Conservation (phyloP, 495 filamentous ascomycete genomes). For the Pyrenula massariospora region DNA sequence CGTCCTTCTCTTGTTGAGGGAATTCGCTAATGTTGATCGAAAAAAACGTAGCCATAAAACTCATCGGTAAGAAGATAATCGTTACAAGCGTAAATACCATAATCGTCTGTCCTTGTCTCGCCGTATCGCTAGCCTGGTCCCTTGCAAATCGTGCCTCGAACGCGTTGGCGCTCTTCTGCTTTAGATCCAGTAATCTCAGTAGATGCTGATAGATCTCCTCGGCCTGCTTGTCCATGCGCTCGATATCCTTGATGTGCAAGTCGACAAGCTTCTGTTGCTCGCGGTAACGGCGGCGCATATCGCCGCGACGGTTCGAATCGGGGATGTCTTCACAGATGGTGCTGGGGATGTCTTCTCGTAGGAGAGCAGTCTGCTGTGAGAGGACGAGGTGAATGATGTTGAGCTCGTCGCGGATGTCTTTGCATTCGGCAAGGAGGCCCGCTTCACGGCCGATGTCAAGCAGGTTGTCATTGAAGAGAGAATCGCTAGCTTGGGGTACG, state of each 20-base stretch:
- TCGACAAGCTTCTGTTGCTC: slow-evolving; percentile 52
- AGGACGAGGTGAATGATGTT: slow-evolving; percentile 56
- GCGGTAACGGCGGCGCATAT: slow-evolving; percentile 44
- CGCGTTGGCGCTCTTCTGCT: slow-evolving; percentile 61
- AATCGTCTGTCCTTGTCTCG: slow-evolving; percentile 58
- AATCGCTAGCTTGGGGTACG: slow-evolving; percentile 13
- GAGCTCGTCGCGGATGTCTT: slow-evolving; percentile 64
- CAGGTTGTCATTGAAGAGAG: slow-evolving; percentile 50
- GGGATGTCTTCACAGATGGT: slow-evolving; percentile 39
- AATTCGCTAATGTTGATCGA: slow-evolving; percentile 53
- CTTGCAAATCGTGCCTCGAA: slow-evolving; percentile 59
- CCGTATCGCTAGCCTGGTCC: slow-evolving; percentile 53
- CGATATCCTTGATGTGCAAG: slow-evolving; percentile 50
- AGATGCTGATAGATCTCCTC: slow-evolving; percentile 51
- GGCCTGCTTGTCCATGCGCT: slow-evolving; percentile 58
- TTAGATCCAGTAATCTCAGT: slow-evolving; percentile 47
- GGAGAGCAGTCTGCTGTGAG: slow-evolving; percentile 45
- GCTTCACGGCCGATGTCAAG: slow-evolving; percentile 60
- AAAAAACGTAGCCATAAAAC: slow-evolving; percentile 57
- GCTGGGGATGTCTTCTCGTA: slow-evolving; percentile 35
- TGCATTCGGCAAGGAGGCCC: slow-evolving; percentile 51
- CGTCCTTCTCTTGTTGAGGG: slow-evolving; percentile 14
- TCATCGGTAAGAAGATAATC: slow-evolving; percentile 55
- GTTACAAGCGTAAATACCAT: slow-evolving; percentile 69
- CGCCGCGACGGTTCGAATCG: slow-evolving; percentile 30